Conservation (phyloP, 495 filamentous ascomycete species). For the Neurospora sp. region DNA sequence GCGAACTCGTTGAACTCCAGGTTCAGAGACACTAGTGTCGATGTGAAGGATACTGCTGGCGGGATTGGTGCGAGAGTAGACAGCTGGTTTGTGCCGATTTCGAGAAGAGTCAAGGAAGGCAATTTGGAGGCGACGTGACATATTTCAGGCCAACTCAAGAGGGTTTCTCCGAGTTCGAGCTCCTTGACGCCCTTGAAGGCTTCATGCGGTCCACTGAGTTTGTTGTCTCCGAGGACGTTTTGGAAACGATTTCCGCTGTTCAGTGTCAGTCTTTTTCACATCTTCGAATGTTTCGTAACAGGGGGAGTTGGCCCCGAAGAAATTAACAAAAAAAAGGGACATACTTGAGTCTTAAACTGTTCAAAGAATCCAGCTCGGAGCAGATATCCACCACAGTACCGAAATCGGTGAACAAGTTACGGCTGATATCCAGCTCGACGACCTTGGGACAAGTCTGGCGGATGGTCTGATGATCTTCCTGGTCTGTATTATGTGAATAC, state of each 20-base stretch:
- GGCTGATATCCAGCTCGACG: constrained; percentile 73
- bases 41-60: constrained; percentile 35
- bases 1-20: constrained; percentile 70
- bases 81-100: constrained; percentile 38
- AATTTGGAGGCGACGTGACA: constrained; percentile 42
- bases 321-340: constrained; percentile 14
- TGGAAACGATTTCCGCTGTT: constrained; percentile 69
- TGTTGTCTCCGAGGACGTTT: constrained; percentile 24
- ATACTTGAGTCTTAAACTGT: constrained; percentile 61
- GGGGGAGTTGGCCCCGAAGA: constrained; percentile 1
- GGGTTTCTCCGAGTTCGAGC: constrained; percentile 62
- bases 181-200: constrained; percentile 51
- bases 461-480: constrained; percentile 23
- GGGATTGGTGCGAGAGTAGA: constrained; percentile 30
- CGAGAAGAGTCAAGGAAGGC: constrained; percentile 47
- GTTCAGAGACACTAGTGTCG: constrained; percentile 46
- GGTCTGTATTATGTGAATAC: constrained; percentile 22
- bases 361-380: constrained; percentile 49
- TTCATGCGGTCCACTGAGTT: constrained; percentile 19
- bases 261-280: not conserved
- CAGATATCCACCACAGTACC: constrained; percentile 60
- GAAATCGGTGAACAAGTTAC: constrained; percentile 67
- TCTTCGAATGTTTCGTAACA: not conserved
- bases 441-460: constrained; percentile 51
- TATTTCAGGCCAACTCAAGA: constrained; percentile 66